Conservation (phyloP, 495 filamentous ascomycete species). For the Neurospora sp. region DNA sequence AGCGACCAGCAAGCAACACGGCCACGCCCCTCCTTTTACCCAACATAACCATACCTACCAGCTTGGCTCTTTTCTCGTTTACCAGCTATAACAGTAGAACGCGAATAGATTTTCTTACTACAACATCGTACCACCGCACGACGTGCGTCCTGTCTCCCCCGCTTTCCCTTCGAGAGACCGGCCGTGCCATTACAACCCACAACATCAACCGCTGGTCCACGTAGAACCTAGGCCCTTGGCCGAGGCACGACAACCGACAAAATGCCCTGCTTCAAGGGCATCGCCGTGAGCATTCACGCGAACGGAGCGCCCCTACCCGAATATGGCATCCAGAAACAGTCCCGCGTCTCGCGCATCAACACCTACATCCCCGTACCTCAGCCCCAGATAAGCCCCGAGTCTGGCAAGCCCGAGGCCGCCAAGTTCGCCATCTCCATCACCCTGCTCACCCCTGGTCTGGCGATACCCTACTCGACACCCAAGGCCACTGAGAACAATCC, state of each 20-base stretch:
- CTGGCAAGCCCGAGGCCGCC: slow-evolving; percentile 72
- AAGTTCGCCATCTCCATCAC: slow-evolving; percentile 97
- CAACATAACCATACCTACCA: not conserved
- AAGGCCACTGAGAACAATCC: slow-evolving; percentile 63
- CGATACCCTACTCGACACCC: slow-evolving; percentile 81
- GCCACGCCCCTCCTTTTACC: not conserved
- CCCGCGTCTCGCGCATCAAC: slow-evolving; percentile 80
- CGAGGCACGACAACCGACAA: slow-evolving; percentile 4
- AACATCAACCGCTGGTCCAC: not conserved
- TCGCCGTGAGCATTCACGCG: slow-evolving; percentile 92
- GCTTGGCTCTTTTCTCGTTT: not conserved
- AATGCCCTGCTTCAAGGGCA: slow-evolving; percentile 98
- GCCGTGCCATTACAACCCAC: not conserved
- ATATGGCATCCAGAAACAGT: slow-evolving; percentile 89
- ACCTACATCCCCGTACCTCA: slow-evolving; percentile 94
- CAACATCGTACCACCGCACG: not conserved
- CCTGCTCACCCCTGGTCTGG: slow-evolving; percentile 75
- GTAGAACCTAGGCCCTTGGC: not conserved
- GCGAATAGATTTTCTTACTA: not conserved
- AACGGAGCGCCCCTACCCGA: slow-evolving; percentile 81
- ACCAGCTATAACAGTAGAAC: not conserved
- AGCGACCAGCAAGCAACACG: not conserved
- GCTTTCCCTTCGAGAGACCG: not conserved
- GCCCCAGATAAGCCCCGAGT: slow-evolving; percentile 59
- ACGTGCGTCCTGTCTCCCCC: not conserved